Evolutionary conservation across 768 basidiomycete species (phyloP).

Genomic region (Collybiopsis luxurians): DNA sequence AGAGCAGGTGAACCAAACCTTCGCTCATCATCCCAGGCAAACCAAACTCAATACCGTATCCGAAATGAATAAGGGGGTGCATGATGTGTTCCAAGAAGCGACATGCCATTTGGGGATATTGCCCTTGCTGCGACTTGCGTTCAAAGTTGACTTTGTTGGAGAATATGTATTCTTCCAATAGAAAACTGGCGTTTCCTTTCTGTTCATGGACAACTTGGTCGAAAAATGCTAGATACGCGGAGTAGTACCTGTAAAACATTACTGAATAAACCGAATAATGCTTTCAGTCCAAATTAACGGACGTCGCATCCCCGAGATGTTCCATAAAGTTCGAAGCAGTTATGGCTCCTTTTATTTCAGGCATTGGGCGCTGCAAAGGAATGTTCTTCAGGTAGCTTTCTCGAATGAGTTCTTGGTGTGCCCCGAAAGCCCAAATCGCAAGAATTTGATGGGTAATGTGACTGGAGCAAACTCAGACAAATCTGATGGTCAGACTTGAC

Average conservation of each 20-base stretch:
- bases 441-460: constrained; percentile 59
- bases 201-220: constrained; percentile 32
- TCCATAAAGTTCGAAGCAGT: constrained; percentile 46
- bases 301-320: constrained; percentile 59
- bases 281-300: constrained; percentile 15
- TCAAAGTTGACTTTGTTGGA: constrained; percentile 47
- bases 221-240: constrained; percentile 60
- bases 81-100: constrained; percentile 55
- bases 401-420: constrained; percentile 33
- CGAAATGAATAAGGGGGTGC: constrained; percentile 65
- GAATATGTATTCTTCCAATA: constrained; percentile 65
- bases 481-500: neutral
- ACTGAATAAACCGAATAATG: too few species aligned
- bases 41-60: constrained; percentile 62
- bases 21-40: constrained; percentile 59
- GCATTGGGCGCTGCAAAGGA: constrained; percentile 32
- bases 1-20: constrained; percentile 42
- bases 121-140: constrained; percentile 17
- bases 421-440: constrained; percentile 62
- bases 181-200: neutral
- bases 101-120: constrained; percentile 54
- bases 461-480: constrained; percentile 19
- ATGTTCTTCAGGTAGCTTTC: constrained; percentile 36
- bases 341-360: constrained; percentile 43
- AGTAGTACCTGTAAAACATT: constrained; percentile 44